phyloP scores from a whole-genome alignment of 805 yeast species.

The Myxozyma mucilagina region DNA sequence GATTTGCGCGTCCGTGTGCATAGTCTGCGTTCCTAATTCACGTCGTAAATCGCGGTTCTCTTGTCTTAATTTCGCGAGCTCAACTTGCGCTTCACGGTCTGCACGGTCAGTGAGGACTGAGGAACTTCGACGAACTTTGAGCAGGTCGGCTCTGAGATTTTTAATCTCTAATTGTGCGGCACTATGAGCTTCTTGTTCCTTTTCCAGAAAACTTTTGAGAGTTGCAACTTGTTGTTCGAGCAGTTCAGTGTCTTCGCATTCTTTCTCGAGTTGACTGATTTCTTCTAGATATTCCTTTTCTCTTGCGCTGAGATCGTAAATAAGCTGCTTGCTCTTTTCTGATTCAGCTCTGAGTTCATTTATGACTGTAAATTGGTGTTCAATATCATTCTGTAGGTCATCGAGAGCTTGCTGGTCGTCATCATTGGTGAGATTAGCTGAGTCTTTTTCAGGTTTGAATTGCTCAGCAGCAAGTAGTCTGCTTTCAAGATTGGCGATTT shows the following conservation, averaged over 20 bases:
- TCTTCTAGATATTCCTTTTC: conserved; percentile 15
- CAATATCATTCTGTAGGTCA: conserved; percentile 18
- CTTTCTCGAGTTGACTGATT: conserved; percentile 3
- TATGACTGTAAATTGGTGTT: conserved; percentile 9
- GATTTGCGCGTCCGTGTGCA: conserved; percentile 7
- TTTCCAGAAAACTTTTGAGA: conserved; percentile 15
- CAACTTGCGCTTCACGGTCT: conserved; percentile 23
- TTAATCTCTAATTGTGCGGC: conserved; percentile 22
- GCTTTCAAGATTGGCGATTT: conserved; percentile 24
- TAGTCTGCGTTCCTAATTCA: conserved; percentile 20
- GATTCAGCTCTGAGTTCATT: conserved; percentile 19
- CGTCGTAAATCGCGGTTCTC: conserved; percentile 28
- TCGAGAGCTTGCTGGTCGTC: conserved; percentile 13
- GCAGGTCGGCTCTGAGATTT: conserved; percentile 18
- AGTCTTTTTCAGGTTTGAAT: neutral
- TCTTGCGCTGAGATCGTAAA: conserved; percentile 4
- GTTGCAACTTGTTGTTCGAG: conserved; percentile 25
- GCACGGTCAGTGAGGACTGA: conserved; percentile 22
- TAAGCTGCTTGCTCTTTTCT: conserved; percentile 1
- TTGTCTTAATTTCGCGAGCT: conserved; percentile 15
- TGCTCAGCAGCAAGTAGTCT: conserved; percentile 9
- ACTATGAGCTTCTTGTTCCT: conserved; percentile 23
- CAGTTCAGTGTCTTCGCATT: conserved; percentile 3
- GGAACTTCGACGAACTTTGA: conserved; percentile 19
- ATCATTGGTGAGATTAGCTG: neutral